A percentile compares a stretch with the other conserved stretches of the same genome.
Conservation (phyloP, 371 early-diverging fungal species). For the Mortierella sp. region DNA sequence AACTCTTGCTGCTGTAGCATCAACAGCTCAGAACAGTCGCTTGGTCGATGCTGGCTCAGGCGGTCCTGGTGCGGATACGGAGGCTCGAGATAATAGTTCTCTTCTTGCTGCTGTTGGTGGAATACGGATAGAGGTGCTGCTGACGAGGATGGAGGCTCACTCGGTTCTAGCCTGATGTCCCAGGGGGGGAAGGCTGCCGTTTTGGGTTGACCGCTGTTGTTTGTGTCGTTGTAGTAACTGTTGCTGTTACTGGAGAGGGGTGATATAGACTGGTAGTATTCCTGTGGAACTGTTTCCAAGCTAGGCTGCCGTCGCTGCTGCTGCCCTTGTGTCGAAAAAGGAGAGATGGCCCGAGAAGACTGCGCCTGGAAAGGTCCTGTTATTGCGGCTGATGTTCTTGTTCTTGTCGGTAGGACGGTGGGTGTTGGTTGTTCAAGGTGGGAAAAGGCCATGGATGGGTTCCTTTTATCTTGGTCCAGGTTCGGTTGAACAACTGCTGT, state of each 20-base stretch:
- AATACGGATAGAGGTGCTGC: background rate
- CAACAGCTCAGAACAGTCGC: conserved; percentile 28
- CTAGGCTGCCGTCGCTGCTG: background rate
- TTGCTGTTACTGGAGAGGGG: background rate
- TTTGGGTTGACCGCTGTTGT: background rate
- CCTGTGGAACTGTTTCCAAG: too few relatives aligned
- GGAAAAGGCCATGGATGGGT: background rate
- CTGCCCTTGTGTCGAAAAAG: background rate
- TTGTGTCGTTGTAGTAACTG: background rate
- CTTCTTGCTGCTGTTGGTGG: background rate
- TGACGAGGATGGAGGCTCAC: background rate
- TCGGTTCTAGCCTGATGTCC: background rate
- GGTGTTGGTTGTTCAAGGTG: background rate
- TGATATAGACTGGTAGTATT: background rate
- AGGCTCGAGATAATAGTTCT: background rate
- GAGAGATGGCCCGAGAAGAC: too few relatives aligned
- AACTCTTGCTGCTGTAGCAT: conserved; percentile 49
- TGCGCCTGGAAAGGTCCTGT: too few relatives aligned
- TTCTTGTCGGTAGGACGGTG: background rate
- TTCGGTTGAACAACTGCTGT: background rate
- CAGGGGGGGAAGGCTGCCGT: background rate
- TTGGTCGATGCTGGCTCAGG: conserved; percentile 28
- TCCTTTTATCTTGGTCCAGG: conserved; percentile 22
- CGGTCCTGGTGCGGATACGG: background rate
- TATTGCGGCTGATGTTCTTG: background rate